Conservation (phyloP, 2,329 filamentous ascomycete species). For the Cytospora leucostoma region DNA sequence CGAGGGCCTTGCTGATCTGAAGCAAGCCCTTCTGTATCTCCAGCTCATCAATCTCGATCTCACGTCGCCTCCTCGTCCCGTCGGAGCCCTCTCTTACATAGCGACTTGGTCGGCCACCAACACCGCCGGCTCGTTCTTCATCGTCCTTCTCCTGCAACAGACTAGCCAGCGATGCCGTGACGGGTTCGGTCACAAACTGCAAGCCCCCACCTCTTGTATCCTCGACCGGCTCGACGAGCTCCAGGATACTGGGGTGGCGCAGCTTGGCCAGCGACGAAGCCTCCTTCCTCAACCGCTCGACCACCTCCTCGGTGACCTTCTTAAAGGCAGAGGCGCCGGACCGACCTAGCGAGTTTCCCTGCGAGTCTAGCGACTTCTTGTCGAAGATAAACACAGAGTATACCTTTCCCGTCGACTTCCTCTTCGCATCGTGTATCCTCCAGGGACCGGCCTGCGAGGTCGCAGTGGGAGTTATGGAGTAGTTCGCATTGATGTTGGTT, state of each 20-base stretch:
- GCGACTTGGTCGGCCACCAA: conserved; percentile 71
- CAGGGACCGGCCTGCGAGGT: conserved; percentile 86
- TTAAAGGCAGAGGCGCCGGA: conserved; percentile 71
- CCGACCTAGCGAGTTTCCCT: conserved; percentile 58
- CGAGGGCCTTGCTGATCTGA: conserved; percentile 89
- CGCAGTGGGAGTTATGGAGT: conserved; percentile 74
- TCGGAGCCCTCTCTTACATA: conserved; percentile 80
- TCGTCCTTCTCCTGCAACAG: conserved; percentile 87
- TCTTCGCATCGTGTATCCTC: conserved; percentile 97
- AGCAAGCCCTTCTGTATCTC: conserved; percentile 96
- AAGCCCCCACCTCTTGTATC: conserved; percentile 88
- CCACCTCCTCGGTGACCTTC: conserved; percentile 81
- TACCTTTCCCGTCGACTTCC: conserved; percentile 86
- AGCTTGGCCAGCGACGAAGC: conserved; percentile 85
- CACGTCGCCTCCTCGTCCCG: conserved; percentile 70
- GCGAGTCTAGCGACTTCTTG: conserved; percentile 76
- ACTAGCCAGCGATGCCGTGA: conserved; percentile 84
- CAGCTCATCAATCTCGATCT: conserved; percentile 92
- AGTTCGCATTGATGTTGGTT: conserved; percentile 89
- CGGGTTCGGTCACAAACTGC: conserved; percentile 92
- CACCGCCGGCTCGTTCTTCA: conserved; percentile 70
- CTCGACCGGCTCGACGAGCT: conserved; percentile 92
- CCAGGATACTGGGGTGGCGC: conserved; percentile 87
- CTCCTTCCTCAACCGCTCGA: conserved; percentile 89
- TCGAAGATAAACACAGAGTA: conserved; percentile 96